Evolutionary conservation across 1,139 yeast genomes (phyloP), one percentile per base, ranked within the genome.

Genomic region (Kurtzmaniella natalensis): DNA sequence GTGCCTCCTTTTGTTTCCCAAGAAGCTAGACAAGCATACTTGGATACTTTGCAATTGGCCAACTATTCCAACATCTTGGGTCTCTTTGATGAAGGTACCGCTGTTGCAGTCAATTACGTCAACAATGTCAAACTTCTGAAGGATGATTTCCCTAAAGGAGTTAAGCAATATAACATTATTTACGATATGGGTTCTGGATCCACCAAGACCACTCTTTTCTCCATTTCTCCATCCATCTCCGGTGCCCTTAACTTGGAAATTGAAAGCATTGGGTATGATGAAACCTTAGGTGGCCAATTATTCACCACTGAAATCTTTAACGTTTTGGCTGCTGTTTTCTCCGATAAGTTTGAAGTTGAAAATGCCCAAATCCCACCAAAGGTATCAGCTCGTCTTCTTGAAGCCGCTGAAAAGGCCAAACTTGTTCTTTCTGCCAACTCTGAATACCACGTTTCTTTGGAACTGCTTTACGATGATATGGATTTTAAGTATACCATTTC

Each of bases 121-220:
- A 68, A 81, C 27, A 71, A 69, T 25, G 64, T 73, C 34, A 68
- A 67, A 13, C 59, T 69, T 23, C 69, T 65, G 3, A 43, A 49
- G 18, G 53, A 47, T 3, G 65, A 63, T 25, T 58, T 50, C 39
- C 56, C 55, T 10, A 63, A 68, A 34, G 59, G 50, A 29, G 53
- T 51, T 5, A 64, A 64, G 33, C 78, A 80, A 46, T 75, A 81
- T 49, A 86, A 84, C 50, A 55, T 88, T 35, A 72, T 94, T 21
- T 87, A 81, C 55, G 98, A 92, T 55, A 76, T 84, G 73, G 99
- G 99, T 33, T 94, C 96, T 3, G 95, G 95, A 1, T 80, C 94
- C 1, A 84, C 95, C 1, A 77, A 81, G 37, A 95, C 96, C 3
- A 83, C 97, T 0, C 61, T 92, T 21, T 78, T 89, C 36, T 78